Evolutionary conservation across 371 early-diverging fungal genomes (phyloP).

Genomic region (Nematocida minor): DNA sequence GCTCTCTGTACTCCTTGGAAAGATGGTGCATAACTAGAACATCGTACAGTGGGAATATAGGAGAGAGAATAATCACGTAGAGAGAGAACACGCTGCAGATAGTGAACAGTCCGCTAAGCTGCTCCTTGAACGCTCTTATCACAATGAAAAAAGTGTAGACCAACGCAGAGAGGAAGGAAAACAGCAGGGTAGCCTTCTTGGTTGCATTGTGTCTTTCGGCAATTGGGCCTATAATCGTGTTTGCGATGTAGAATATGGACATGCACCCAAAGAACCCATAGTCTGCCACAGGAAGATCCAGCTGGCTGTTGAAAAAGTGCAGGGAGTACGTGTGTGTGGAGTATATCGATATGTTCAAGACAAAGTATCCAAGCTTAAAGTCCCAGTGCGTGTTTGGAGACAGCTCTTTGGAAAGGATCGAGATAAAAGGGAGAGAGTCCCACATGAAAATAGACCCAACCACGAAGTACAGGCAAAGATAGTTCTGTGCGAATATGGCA

Average conservation of each 20-base stretch:
- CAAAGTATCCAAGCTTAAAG: constrained; percentile 32
- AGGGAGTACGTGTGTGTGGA: constrained; percentile 37
- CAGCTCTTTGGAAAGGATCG: constrained; percentile 26
- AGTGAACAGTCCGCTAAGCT: not conserved
- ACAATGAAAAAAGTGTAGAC: constrained; percentile 31
- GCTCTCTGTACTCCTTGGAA: constrained; percentile 1
- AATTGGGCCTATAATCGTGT: constrained; percentile 7
- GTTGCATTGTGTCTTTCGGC: constrained; percentile 19
- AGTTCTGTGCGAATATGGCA: constrained; percentile 9
- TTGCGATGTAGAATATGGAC: constrained; percentile 27
- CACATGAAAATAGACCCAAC: constrained; percentile 18
- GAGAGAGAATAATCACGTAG: constrained; percentile 17
- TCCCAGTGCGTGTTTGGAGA: constrained; percentile 34
- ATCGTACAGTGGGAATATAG: constrained; percentile 43
- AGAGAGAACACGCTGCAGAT: constrained; percentile 9
- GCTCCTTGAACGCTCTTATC: not conserved
- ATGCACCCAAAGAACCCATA: constrained; percentile 35
- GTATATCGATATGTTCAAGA: constrained; percentile 38
- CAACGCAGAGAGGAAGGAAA: not conserved
- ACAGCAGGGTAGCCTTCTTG: constrained; percentile 14
- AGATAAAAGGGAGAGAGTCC: constrained; percentile 12
- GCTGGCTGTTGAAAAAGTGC: constrained; percentile 17
- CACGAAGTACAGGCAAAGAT: not conserved
- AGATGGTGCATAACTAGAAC: constrained; percentile 27
- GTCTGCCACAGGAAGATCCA: constrained; percentile 3